Percentiles rank a stretch among this genome's conserved stretches.
phyloP scores from a whole-genome alignment of 805 yeast genomes.

The Middelhovenomyces tepae region DNA sequence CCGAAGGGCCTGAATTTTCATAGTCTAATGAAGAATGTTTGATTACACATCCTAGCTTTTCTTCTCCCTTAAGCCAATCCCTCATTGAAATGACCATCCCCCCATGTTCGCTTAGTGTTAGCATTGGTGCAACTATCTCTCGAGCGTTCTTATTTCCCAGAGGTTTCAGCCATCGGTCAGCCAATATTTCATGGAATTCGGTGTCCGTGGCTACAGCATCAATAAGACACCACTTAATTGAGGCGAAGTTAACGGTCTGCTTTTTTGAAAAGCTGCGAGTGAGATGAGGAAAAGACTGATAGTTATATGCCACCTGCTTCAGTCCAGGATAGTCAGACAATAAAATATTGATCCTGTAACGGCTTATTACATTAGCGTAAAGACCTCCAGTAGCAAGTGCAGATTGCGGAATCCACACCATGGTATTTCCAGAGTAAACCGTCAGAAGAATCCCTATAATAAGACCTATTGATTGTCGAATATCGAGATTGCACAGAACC shows the following conservation, averaged over 20 bases:
- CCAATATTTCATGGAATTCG: slow-evolving; percentile 80
- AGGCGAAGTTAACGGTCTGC: slow-evolving; percentile 64
- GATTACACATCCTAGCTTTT: slow-evolving; percentile 43
- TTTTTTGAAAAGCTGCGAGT: slow-evolving; percentile 74
- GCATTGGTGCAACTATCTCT: slow-evolving; percentile 76
- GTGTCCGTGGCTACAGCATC: slow-evolving; percentile 86
- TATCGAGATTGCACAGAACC: slow-evolving; percentile 56
- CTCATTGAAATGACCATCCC: slow-evolving; percentile 89
- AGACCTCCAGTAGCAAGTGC: slow-evolving; percentile 75
- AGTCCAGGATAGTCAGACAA: slow-evolving; percentile 82
- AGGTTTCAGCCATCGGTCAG: slow-evolving; percentile 86
- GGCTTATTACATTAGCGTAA: slow-evolving; percentile 71
- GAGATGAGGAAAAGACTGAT: slow-evolving; percentile 78
- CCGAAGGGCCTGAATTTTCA: slow-evolving; percentile 30
- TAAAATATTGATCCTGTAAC: slow-evolving; percentile 59
- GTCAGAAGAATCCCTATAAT: slow-evolving; percentile 74
- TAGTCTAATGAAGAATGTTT: slow-evolving; percentile 32
- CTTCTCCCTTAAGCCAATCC: slow-evolving; percentile 78
- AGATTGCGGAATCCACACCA: slow-evolving; percentile 69
- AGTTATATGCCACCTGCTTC: slow-evolving; percentile 86
- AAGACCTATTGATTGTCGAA: slow-evolving; percentile 76
- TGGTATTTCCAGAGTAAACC: slow-evolving; percentile 73
- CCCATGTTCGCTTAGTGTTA: slow-evolving; percentile 87
- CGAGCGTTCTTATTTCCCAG: slow-evolving; percentile 73
- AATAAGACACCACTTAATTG: slow-evolving; percentile 82